Evolutionary conservation across 345 rosid genomes (phyloP).

Genomic region (Aegle marmelos): DNA sequence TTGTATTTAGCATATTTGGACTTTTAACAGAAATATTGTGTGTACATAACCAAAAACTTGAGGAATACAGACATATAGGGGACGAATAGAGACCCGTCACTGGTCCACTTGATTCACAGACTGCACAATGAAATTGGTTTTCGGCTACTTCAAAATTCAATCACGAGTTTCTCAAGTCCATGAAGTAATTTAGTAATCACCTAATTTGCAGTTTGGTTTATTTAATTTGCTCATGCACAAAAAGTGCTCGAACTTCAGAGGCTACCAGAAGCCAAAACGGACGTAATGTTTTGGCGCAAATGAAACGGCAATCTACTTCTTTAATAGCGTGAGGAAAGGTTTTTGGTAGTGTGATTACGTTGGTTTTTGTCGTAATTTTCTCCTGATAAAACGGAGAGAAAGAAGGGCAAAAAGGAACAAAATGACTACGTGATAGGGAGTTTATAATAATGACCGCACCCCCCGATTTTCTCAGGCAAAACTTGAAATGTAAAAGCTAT

Average conservation of each 20-base stretch:
- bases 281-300: neutral
- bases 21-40: too few relatives aligned
- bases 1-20: too few relatives aligned
- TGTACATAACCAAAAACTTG: too few relatives aligned
- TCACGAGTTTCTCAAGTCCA: too few relatives aligned
- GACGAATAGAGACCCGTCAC: too few relatives aligned
- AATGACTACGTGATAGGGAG: neutral
- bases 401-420: neutral
- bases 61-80: too few relatives aligned
- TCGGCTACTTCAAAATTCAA: too few relatives aligned
- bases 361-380: neutral
- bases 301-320: neutral
- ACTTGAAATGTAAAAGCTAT: too few relatives aligned
- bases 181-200: too few relatives aligned
- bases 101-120: slow-evolving; percentile 2
- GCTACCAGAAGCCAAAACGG: neutral
- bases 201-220: neutral
- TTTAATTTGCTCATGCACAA: neutral
- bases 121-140: neutral
- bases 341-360: neutral
- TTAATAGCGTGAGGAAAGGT: neutral
- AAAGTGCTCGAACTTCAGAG: neutral
- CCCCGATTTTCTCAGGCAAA: neutral
- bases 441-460: neutral
- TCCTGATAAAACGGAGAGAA: neutral